Base-by-base conservation (phyloP, 2,329 filamentous ascomycete species). In the Aspergillus floridensis region DNA sequence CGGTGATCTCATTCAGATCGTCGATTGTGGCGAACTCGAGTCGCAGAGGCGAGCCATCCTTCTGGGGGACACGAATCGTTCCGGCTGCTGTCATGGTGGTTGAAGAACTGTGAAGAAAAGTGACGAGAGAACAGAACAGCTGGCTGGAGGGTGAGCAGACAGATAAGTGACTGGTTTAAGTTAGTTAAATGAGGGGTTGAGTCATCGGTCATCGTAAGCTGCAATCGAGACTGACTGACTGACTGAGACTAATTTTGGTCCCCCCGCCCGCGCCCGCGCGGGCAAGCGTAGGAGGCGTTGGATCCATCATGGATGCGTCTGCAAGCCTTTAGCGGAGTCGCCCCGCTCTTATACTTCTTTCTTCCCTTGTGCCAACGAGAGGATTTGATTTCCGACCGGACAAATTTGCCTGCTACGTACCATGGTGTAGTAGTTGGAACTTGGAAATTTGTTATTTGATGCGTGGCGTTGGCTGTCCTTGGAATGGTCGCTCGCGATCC, bases 1-100 rank as follows among this genome's bases (percentile, higher is more conserved):
- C 61, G 1, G 60, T 66, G 10, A 72, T 60, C 16, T 63, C 58
- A 4, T 65, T 64, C 48, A 69, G 48, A 29, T 74, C 71, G 3
- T 69, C 61, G 16, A 63, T 4, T 0, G 69, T 68, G 2, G 59
- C 63, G 11, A 52, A 57, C 29, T 67, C 58, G n/a, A 67, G 56
- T 11, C 31, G 50, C 12, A 54, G 44, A 19, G 44, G 41, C 8
- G 26, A 32, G 26, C 19, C 11, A 26, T 24, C 7, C 31, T 5
- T 21, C 22, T 22, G 41, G 7, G 21, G 5, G 26, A 53, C 32
- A 16, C 5, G 31, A 22, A 32, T 26, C 4, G 19, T 35, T 19
- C 22, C 19, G 11, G 29, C 31, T 29, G 12, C 49, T 3, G 6
- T 16, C 49, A 52, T 35, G n/a, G 14, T 41, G 49, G 12, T 10